Percentiles rank a stretch among this genome's conserved stretches.
phyloP scores from a whole-genome alignment of 306 rosid genomes.

The Geum urbanum region DNA sequence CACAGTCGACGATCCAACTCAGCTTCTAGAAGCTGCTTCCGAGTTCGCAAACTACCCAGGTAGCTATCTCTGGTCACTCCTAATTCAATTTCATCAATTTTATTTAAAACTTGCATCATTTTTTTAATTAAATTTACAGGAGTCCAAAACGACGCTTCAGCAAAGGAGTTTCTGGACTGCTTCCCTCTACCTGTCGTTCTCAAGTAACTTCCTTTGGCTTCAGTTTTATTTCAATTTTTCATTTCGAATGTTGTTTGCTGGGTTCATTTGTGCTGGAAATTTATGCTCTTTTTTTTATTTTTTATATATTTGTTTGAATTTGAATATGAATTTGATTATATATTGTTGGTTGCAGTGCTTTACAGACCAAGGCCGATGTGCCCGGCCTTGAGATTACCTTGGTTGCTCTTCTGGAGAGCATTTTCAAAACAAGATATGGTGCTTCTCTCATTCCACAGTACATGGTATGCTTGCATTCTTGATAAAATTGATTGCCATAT shows the following conservation, averaged over 20 bases:
- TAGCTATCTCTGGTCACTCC: constrained; percentile 1
- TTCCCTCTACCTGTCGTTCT: constrained; percentile 71
- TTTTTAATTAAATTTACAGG: constrained; percentile 35
- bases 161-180: constrained; percentile 56
- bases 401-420: constrained; percentile 67
- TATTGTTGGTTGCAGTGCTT: constrained; percentile 49
- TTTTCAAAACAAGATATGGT: constrained; percentile 78
- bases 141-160: constrained; percentile 58
- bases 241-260: not conserved
- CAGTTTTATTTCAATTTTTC: not conserved
- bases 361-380: constrained; percentile 64
- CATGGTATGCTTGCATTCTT: constrained; percentile 47
- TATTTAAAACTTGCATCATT: not conserved
- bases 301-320: not conserved
- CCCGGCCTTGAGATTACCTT: constrained; percentile 61
- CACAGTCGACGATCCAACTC: constrained; percentile 54
- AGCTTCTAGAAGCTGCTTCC: constrained; percentile 64
- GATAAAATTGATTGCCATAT: not conserved
- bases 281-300: not conserved
- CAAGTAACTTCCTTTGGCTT: constrained; percentile 34
- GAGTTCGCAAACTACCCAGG: constrained; percentile 66
- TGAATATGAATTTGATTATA: not conserved
- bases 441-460: constrained; percentile 76
- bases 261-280: not conserved
- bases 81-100: not conserved